phyloP scores from a whole-genome alignment of 768 basidiomycete species.

The Tricholoma sp. region DNA sequence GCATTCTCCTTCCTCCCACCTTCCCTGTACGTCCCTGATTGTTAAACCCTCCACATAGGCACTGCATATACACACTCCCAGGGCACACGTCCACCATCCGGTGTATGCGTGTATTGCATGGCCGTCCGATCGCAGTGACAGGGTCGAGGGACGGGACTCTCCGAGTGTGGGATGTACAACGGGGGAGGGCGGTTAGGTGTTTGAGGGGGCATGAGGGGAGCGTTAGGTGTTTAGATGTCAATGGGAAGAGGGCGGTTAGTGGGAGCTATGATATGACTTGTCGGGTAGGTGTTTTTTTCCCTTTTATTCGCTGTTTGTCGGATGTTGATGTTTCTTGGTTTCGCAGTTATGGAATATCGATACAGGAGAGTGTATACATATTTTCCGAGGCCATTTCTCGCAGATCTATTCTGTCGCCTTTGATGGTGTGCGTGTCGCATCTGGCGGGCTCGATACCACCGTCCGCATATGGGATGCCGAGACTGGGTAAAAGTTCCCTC shows the following conservation, averaged over 20 bases:
- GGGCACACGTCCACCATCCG: slow-evolving; percentile 92
- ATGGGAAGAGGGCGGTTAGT: slow-evolving; percentile 77
- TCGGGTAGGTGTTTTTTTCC: slow-evolving; percentile 44
- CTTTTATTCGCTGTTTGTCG: background rate
- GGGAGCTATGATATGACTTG: slow-evolving; percentile 92
- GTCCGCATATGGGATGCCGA: slow-evolving; percentile 86
- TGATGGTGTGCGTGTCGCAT: slow-evolving; percentile 76
- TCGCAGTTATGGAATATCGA: slow-evolving; percentile 84
- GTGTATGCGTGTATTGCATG: slow-evolving; percentile 83
- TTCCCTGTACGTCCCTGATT: background rate
- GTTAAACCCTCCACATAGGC: slow-evolving; percentile 23
- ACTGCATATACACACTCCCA: slow-evolving; percentile 70
- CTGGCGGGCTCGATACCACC: slow-evolving; percentile 90
- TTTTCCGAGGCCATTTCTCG: slow-evolving; percentile 77
- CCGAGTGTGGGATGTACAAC: slow-evolving; percentile 91
- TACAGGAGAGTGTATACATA: slow-evolving; percentile 80
- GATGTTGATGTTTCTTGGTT: background rate
- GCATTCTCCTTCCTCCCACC: slow-evolving; percentile 15
- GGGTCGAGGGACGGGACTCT: slow-evolving; percentile 85
- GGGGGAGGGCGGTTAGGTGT: slow-evolving; percentile 58
- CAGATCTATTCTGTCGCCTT: slow-evolving; percentile 92
- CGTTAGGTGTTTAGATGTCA: slow-evolving; percentile 86
- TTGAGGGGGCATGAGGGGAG: slow-evolving; percentile 75
- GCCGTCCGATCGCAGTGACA: slow-evolving; percentile 82
- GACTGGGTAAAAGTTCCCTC: slow-evolving; percentile 58